phyloP scores from a whole-genome alignment of 2,329 filamentous ascomycete species.

The Chaetothyriales sp. region DNA sequence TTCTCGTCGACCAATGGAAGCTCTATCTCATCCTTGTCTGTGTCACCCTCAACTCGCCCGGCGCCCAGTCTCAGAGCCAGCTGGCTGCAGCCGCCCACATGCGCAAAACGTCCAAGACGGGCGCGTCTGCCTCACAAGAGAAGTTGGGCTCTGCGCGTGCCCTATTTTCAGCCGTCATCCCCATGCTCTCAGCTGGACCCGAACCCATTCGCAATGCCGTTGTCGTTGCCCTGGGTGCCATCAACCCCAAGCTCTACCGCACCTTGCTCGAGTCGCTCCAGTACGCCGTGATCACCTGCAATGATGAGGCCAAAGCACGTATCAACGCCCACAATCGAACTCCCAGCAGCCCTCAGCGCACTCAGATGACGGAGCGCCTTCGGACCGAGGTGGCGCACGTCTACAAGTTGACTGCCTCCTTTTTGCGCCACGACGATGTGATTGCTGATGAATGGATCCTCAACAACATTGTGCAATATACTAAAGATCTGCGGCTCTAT shows the following conservation, averaged over 20 bases:
- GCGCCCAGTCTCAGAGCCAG: conserved; percentile 45
- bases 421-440: conserved; percentile 62
- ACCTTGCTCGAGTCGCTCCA: conserved; percentile 81
- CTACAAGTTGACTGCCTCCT: conserved; percentile 84
- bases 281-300: conserved; percentile 69
- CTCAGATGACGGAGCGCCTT: conserved; percentile 68
- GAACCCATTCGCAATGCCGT: conserved; percentile 75
- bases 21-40: conserved; percentile 94
- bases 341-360: conserved; percentile 66
- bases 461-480: conserved; percentile 73
- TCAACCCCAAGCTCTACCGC: conserved; percentile 85
- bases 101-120: conserved; percentile 59
- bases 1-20: conserved; percentile 95
- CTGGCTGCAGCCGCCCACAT: conserved; percentile 55
- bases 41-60: conserved; percentile 77
- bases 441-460: conserved; percentile 83
- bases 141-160: conserved; percentile 79
- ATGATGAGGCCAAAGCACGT: conserved; percentile 71
- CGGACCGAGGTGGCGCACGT: conserved; percentile 92
- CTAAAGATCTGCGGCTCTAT: conserved; percentile 84
- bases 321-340: conserved; percentile 64
- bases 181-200: conserved; percentile 65
- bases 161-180: conserved; percentile 82
- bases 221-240: conserved; percentile 80
- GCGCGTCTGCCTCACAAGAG: conserved; percentile 34